Evolutionary conservation across 768 basidiomycete genomes (phyloP), one percentile per base, ranked within the genome.

Genomic region (Albatrellus ellisii): DNA sequence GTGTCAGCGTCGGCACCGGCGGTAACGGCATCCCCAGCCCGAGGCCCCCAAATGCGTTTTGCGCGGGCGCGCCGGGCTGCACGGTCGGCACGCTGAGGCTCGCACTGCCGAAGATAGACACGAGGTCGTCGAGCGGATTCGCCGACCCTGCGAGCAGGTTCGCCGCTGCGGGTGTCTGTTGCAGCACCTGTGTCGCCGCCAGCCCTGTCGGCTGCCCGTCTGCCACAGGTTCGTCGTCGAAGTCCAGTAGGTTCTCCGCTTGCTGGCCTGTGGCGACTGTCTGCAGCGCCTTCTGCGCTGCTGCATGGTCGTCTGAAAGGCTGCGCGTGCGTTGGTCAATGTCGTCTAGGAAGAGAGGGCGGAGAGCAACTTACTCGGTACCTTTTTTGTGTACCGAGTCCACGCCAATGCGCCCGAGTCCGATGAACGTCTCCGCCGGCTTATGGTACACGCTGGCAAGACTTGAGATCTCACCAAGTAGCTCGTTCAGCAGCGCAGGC

Each of bases 401-500:
- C 0, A 78, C 86, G 6, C 89, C 82, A 43, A 97, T 68, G 36
- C 92, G 72, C 6, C 95, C 94, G 49, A 78, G 77, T 0, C 94
- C 95, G 43, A 99, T 76, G 54, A 99, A 99, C 0, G 95, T 97
- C 57, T 90, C 87, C 26, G 79, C 79, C 0, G 95, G 95, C 59
- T 95, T 97, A 64, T 99, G 95, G 57, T 99, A 99, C 2, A 94
- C 90, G 55, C 90, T 94, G 4, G 90, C 88, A 15, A 98, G 64
- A 33, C 73, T 78, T 1, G 88, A 89, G 17, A 98, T 74, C 57
- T 98, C 95, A 24, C 81, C 77, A 0, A 98, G 61, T 2, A 99
- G 72, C 55, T 98, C 95, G 54, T 98, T 92, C 25, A 98, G 63
- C 14, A 97, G 62, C 0, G 75, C 87, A 1, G 88, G 73, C 0